phyloP scores from a whole-genome alignment of 495 filamentous ascomycete species.

The Pyronema omphalodes region DNA sequence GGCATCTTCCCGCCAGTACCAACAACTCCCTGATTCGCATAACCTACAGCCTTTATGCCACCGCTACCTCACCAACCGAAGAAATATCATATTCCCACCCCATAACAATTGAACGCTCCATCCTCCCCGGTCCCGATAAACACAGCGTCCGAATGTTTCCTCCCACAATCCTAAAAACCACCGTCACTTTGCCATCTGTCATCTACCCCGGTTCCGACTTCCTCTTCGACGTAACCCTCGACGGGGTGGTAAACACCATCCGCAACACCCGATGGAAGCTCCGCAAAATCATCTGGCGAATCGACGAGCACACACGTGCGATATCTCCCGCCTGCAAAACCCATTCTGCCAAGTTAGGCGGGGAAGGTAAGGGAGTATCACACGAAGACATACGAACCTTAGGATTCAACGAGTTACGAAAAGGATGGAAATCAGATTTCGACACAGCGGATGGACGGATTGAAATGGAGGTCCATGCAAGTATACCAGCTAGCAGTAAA shows the following conservation, averaged over 20 bases:
- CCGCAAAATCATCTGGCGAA: conserved; percentile 76
- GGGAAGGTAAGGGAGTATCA: conserved; percentile 49
- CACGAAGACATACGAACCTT: conserved; percentile 63
- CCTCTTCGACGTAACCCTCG: conserved; percentile 56
- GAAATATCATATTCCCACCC: conserved; percentile 25
- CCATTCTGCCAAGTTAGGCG: conserved; percentile 54
- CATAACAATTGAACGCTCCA: conserved; percentile 51
- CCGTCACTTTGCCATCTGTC: conserved; percentile 57
- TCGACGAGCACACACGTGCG: conserved; percentile 68
- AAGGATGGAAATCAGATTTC: conserved; percentile 96
- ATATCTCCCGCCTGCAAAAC: conserved; percentile 66
- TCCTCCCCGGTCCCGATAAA: conserved; percentile 43
- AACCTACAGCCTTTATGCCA: conserved; percentile 61
- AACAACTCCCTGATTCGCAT: conserved; percentile 52
- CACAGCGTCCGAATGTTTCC: conserved; percentile 86
- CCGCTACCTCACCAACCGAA: conserved; percentile 41
- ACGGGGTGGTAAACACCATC: conserved; percentile 46
- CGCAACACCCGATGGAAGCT: conserved; percentile 66
- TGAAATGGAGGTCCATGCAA: conserved; percentile 64
- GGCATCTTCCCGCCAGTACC: conserved; percentile 66
- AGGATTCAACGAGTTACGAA: conserved; percentile 54
- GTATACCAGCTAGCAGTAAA: conserved; percentile 29
- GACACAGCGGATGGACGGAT: conserved; percentile 48
- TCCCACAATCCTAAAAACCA: conserved; percentile 76
- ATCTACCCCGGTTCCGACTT: conserved; percentile 79